Conservation (phyloP, 305 asterid genomes). For the Fraxinus dipetala region DNA sequence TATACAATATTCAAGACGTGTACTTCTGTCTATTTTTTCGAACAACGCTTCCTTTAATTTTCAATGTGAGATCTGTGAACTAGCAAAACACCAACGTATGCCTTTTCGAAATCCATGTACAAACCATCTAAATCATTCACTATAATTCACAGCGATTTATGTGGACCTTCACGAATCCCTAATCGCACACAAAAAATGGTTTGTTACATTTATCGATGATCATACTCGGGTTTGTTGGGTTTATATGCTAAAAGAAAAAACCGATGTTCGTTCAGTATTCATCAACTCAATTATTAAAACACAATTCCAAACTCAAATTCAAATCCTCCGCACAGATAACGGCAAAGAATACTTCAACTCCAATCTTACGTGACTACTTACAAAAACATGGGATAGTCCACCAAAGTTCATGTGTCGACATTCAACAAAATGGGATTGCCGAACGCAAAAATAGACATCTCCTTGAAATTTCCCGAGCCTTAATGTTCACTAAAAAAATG, state of each 20-base stretch:
- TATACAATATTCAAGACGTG: neutral
- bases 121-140: neutral
- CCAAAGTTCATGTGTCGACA: neutral
- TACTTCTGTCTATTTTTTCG: neutral
- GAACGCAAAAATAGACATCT: no score
- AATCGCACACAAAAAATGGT: neutral
- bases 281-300: neutral
- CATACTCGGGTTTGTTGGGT: neutral
- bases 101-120: neutral
- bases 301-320: neutral
- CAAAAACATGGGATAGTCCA: neutral
- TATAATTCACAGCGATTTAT: neutral
- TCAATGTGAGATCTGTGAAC: neutral
- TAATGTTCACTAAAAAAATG: no score
- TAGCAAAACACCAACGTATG: neutral
- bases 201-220: no score
- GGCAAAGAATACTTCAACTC: neutral
- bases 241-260: neutral
- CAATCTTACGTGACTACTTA: neutral
- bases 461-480: no score
- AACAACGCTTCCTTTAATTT: neutral
- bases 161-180: neutral
- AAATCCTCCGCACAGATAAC: neutral
- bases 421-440: neutral
- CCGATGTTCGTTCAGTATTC: neutral